phyloP scores from a whole-genome alignment of 1,139 yeast genomes.

The Zygosaccharomyces sapae region DNA sequence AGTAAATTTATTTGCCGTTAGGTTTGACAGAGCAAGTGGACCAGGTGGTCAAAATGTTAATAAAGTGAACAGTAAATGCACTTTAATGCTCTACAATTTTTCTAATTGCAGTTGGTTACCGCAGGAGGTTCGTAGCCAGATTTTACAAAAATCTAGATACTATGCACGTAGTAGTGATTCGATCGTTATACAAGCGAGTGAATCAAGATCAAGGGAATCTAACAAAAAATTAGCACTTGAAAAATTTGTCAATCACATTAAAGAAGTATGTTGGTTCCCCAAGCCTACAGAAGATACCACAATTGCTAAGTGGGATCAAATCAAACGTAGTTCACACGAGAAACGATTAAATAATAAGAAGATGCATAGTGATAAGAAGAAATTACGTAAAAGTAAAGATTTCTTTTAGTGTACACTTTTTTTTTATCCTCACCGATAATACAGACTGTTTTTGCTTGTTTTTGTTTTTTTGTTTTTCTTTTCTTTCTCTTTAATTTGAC shows the following conservation, averaged over 20 bases:
- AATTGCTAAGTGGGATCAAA: conserved; percentile 51
- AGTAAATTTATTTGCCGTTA: conserved; percentile 44
- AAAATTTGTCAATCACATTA: conserved; percentile 55
- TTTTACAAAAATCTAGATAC: conserved; percentile 47
- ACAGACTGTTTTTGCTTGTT: not conserved
- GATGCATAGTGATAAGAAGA: conserved; percentile 52
- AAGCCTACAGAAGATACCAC: conserved; percentile 50
- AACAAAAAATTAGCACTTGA: conserved; percentile 58
- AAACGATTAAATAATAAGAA: conserved; percentile 51
- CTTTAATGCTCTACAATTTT: conserved; percentile 55
- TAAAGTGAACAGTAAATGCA: conserved; percentile 76
- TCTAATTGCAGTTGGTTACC: conserved; percentile 63
- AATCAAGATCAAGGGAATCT: conserved; percentile 52
- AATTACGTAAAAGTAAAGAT: conserved; percentile 36
- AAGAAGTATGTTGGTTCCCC: conserved; percentile 45
- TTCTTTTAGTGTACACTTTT: conserved; percentile 1
- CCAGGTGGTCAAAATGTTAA: conserved; percentile 97
- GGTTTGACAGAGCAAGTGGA: conserved; percentile 75
- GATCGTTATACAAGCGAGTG: conserved; percentile 59
- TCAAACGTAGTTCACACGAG: conserved; percentile 47
- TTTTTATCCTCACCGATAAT: not conserved
- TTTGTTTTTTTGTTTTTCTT: conserved; percentile 1
- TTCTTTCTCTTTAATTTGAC: conserved; percentile 6
- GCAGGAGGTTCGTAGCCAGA: conserved; percentile 43
- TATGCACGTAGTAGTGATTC: conserved; percentile 54